Evolutionary conservation across 352 stramenopile genomes (phyloP), one percentile per base, ranked within the genome.

Genomic region (Phytophthora meadii): DNA sequence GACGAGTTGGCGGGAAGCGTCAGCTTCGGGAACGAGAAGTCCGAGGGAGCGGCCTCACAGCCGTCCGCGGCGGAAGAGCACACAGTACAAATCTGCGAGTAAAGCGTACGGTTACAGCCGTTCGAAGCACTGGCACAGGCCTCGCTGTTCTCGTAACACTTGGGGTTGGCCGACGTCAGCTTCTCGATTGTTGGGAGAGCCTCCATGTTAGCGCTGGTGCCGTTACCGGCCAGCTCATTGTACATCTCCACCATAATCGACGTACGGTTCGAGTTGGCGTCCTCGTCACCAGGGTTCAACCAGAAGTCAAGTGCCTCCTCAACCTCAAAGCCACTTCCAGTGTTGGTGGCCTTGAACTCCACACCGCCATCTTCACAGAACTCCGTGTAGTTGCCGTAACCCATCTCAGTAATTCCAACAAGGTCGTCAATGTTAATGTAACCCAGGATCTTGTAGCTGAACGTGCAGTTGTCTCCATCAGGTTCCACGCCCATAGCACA

Each of bases 81-180:
- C 22, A 85, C 60, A 10, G 80, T 27, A 36, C 86, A 94, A 9
- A 89, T 57, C 70, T 94, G 87, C 11, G 73, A 69, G 66, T 88
- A 90, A 17, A 88, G 68, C 10, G 70, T 70, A 9, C 86, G 81
- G 15, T 63, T 76, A 73, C 86, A 94, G 32, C 83, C 82, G 54
- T 77, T 63, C 17, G 48, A 12, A 1, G 79, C 54, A 5, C 19
- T 70, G 1, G 77, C 82, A 45, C 87, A 94, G 49, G 58, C 46
- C 0, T 69, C 61, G n/a, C 40, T 78, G 76, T 90, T 94, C 47
- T 83, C 55, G 61, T 91, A 89, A 72, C 87, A 95, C 46, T 77
- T 61, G 5, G 86, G 86, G 67, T 94, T 94, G 5, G 34, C 42
- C 0, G 54, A 59, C 6, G 65, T 73, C 19, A 94, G 51, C 4